Percentiles rank a stretch among this genome's conserved stretches.
phyloP scores from a whole-genome alignment of 495 filamentous ascomycete species.

The Podospora tetraspora region DNA sequence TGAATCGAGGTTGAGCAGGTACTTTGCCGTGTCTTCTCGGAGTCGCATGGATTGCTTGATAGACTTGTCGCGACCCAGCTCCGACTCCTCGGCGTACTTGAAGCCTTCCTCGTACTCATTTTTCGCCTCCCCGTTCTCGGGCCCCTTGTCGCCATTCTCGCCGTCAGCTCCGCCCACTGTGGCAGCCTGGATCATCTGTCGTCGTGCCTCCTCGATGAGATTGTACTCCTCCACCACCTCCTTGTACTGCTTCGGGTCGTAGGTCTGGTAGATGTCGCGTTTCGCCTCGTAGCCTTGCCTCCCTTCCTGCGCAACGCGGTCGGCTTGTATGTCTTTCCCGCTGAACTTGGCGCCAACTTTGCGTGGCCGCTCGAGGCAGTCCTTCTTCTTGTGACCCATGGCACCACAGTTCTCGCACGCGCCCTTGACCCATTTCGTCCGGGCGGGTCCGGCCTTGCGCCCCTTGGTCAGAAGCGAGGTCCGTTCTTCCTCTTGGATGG shows the following conservation, averaged over 20 bases:
- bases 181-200: conserved; percentile 31
- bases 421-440: conserved; percentile 95
- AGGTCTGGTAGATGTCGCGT: conserved; percentile 94
- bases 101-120: conserved; percentile 37
- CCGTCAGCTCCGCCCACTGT: neutral
- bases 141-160: conserved; percentile 6
- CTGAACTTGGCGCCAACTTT: conserved; percentile 91
- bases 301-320: conserved; percentile 81
- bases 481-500: conserved; percentile 53
- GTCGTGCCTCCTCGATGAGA: conserved; percentile 76
- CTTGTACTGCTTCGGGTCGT: conserved; percentile 81
- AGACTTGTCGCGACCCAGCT: conserved; percentile 92
- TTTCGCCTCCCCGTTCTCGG: conserved; percentile 44
- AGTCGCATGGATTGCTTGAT: conserved; percentile 79
- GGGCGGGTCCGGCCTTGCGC: conserved; percentile 71
- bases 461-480: conserved; percentile 53
- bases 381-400: conserved; percentile 91
- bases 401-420: conserved; percentile 98
- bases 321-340: conserved; percentile 86
- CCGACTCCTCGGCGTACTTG: conserved; percentile 93
- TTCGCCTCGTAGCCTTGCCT: conserved; percentile 96
- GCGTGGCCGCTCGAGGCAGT: conserved; percentile 83
- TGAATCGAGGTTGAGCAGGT: conserved; percentile 86
- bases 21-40: conserved; percentile 97
- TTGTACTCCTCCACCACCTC: conserved; percentile 84